These are phyloP conservation scores for Eragrostis curvula DNA, from an alignment of 176 grass and related monocot genomes.

Conservation along the genomic window DNA sequence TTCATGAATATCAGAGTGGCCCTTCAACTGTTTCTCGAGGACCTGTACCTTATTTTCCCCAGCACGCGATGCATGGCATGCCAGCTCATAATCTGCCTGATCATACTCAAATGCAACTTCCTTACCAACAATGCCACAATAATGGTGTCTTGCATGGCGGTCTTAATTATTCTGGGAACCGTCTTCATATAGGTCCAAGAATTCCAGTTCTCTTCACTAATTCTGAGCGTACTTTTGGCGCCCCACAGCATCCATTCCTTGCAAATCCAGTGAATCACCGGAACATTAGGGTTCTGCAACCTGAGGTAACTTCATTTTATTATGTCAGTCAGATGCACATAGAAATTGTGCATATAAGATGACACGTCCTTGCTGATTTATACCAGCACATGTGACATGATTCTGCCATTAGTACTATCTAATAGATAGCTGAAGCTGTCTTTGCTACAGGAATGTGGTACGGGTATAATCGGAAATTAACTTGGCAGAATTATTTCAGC, in stretches of 20 bases:
- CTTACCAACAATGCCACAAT: slow-evolving; percentile 58
- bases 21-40: slow-evolving; percentile 46
- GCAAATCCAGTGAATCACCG: slow-evolving; percentile 55
- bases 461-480: background rate
- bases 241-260: slow-evolving; percentile 48
- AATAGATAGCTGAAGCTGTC: slow-evolving; percentile 22
- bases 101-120: slow-evolving; percentile 56
- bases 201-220: slow-evolving; percentile 53
- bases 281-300: slow-evolving; percentile 50
- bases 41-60: slow-evolving; percentile 60
- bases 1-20: slow-evolving; percentile 51
- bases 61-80: slow-evolving; percentile 57
- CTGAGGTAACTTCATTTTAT: slow-evolving; percentile 52
- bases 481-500: background rate
- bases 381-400: slow-evolving; percentile 16
- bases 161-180: slow-evolving; percentile 51
- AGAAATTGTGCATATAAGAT: background rate
- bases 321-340: background rate
- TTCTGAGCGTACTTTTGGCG: slow-evolving; percentile 52
- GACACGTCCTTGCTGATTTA: background rate
- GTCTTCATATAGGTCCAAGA: slow-evolving; percentile 57
- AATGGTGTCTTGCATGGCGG: slow-evolving; percentile 45
- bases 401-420: background rate
- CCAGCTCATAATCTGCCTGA: slow-evolving; percentile 57
- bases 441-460: slow-evolving; percentile 9